phyloP scores from a whole-genome alignment of 2,329 filamentous ascomycete genomes.

The Aspergillus sojae region DNA sequence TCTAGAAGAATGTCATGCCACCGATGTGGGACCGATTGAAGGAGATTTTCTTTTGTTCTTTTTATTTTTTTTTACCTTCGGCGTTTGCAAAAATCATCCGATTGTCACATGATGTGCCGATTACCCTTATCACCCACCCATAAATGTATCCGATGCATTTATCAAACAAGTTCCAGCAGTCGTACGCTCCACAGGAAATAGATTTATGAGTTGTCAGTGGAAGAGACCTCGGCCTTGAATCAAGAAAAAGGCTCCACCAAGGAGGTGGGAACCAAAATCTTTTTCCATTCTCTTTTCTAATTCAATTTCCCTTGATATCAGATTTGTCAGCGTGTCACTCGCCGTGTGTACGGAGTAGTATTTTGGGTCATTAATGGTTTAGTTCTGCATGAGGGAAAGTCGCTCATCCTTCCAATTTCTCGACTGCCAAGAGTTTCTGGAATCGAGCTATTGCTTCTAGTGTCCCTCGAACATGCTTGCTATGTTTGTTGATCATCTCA shows the following conservation, averaged over 20 bases:
- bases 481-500: neutral
- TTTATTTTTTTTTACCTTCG: neutral
- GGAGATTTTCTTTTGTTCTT: neutral
- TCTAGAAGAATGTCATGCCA: neutral
- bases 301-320: neutral
- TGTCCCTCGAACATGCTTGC: neutral
- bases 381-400: neutral
- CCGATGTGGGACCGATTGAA: neutral
- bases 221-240: neutral
- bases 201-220: neutral
- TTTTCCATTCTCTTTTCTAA: neutral
- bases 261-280: neutral
- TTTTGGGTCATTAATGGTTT: neutral
- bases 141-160: constrained; percentile 14
- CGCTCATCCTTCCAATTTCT: neutral
- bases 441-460: constrained; percentile 18
- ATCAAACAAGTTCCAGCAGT: neutral
- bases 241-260: neutral
- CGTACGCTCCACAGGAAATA: neutral
- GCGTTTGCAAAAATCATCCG: constrained; percentile 7
- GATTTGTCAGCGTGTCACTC: neutral
- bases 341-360: neutral
- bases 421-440: constrained; percentile 18
- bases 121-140: constrained; percentile 14
- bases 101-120: constrained; percentile 17